These are phyloP conservation scores for Gentiana straminea DNA, from an alignment of 257 asterid genomes.

Conservation along the genomic window DNA sequence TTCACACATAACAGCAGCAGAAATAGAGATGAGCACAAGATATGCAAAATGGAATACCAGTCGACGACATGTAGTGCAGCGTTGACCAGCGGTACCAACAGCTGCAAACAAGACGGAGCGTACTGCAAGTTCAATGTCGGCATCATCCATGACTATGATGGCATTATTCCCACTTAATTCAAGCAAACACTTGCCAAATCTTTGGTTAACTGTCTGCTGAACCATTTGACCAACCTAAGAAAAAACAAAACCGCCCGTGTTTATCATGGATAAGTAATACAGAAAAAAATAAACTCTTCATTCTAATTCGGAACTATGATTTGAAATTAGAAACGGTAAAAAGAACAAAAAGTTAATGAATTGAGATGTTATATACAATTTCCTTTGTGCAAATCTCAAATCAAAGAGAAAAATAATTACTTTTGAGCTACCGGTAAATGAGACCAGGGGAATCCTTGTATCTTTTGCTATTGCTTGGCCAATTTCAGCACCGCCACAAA, in stretches of 20 bases:
- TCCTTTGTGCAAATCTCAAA: neutral
- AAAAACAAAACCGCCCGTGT: neutral
- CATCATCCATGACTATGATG: constrained; percentile 92
- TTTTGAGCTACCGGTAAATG: constrained; percentile 72
- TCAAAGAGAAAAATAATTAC: constrained; percentile 19
- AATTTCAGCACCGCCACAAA: constrained; percentile 91
- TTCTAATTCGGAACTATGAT: no score
- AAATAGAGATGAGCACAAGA: neutral
- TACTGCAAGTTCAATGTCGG: constrained; percentile 81
- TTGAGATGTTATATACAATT: neutral
- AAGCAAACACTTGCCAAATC: constrained; percentile 87
- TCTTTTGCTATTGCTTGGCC: constrained; percentile 95
- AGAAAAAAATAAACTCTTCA: no score
- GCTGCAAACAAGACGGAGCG: constrained; percentile 95
- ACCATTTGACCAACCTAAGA: constrained; percentile 83
- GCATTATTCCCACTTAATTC: constrained; percentile 98
- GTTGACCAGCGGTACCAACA: constrained; percentile 99
- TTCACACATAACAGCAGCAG: neutral
- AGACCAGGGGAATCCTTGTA: constrained; percentile 52
- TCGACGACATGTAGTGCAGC: constrained; percentile 98
- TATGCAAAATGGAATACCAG: constrained; percentile 43
- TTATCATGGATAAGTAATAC: no score
- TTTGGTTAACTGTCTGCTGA: constrained; percentile 78
- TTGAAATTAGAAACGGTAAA: neutral
- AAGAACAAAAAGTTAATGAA: neutral